phyloP scores from a whole-genome alignment of 805 yeast genomes.

The Lipomyces orientalis region DNA sequence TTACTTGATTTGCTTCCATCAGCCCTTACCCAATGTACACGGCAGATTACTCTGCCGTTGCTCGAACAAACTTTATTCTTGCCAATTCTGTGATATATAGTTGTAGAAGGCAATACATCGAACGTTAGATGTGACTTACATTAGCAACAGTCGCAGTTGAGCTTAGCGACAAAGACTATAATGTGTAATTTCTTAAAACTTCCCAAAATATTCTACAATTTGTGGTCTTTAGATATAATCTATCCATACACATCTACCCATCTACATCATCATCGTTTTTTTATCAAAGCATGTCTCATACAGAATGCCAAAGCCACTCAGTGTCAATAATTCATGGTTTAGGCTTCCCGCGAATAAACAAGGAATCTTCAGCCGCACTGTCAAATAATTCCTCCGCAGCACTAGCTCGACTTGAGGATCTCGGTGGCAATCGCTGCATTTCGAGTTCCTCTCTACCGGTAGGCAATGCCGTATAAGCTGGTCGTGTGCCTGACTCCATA shows the following conservation, averaged over 20 bases:
- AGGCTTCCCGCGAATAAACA: background rate
- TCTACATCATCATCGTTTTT: background rate
- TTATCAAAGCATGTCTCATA: background rate
- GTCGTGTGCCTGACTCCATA: background rate
- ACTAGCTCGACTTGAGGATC: background rate
- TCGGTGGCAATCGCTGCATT: conserved; percentile 1
- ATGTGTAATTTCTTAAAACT: background rate
- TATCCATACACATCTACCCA: background rate
- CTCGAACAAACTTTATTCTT: too few species aligned
- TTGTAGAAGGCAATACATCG: too few species aligned
- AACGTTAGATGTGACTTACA: too few species aligned
- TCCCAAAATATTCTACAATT: background rate
- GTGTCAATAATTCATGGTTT: background rate
- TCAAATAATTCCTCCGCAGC: background rate
- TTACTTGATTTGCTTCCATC: too few species aligned
- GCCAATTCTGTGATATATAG: too few species aligned
- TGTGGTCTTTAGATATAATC: background rate
- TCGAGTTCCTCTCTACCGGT: conserved; percentile 5
- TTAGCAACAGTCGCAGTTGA: too few species aligned
- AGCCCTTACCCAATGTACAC: too few species aligned
- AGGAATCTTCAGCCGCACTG: background rate
- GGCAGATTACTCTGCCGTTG: too few species aligned
- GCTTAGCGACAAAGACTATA: too few species aligned
- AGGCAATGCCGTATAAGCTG: conserved; percentile 4
- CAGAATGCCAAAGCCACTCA: background rate